Conservation (phyloP, 176 grass and related monocot species). For the Musa schizocarpa region DNA sequence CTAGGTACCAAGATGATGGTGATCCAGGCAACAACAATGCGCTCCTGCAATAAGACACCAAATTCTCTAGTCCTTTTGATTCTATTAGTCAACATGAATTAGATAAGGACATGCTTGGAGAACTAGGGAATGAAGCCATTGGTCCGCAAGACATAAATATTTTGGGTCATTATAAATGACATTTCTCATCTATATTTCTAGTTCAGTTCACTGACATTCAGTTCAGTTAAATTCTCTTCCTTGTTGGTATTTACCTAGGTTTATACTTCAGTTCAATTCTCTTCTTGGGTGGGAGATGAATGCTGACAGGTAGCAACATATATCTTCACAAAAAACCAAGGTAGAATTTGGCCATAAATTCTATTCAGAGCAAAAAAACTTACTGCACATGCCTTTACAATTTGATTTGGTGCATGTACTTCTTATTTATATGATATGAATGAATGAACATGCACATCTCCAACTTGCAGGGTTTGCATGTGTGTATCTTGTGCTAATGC, state of each 20-base stretch:
- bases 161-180: conserved; percentile 15
- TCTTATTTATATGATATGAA: no score
- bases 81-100: not conserved
- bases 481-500: no score
- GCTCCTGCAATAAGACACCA: not conserved
- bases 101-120: conserved; percentile 20
- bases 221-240: not conserved
- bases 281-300: not conserved
- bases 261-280: not conserved
- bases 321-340: no score
- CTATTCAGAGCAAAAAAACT: no score
- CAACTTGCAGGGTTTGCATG: no score
- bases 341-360: no score
- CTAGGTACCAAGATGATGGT: conserved; percentile 13
- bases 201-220: conserved; percentile 4
- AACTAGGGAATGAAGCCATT: conserved; percentile 27
- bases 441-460: no score
- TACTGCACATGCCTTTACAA: no score
- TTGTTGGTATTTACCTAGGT: no score
- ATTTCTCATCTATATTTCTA: not conserved
- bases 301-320: not conserved
- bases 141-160: conserved; percentile 18
- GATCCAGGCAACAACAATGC: not conserved
- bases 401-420: no score
- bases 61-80: conserved; percentile 22